Conservation (phyloP, 306 rosid species). For the Castanopsis chinensis region DNA sequence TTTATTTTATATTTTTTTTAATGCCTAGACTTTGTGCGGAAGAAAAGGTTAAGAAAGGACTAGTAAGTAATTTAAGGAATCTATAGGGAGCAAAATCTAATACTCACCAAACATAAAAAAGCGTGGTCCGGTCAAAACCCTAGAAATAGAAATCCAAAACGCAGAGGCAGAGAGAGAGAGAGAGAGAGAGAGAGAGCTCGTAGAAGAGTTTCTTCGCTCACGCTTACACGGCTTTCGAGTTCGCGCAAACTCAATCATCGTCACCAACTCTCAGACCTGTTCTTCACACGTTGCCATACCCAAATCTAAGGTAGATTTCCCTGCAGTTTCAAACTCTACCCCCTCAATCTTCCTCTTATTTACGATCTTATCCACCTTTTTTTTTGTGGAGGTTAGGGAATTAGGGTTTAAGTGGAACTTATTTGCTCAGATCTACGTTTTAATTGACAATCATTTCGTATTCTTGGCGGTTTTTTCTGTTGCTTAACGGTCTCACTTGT, state of each 20-base stretch:
- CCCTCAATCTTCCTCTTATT: not conserved
- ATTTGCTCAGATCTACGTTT: conserved; percentile 1
- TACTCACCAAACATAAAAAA: too few relatives aligned
- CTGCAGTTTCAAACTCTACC: not conserved
- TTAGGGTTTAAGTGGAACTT: not conserved
- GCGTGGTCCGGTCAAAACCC: conserved; percentile 22
- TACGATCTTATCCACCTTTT: not conserved
- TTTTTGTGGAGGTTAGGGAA: not conserved
- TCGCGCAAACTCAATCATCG: not conserved
- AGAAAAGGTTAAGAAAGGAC: too few relatives aligned
- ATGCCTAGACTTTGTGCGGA: not conserved
- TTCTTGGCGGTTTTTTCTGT: not conserved
- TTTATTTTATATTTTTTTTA: not conserved
- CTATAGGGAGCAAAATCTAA: not conserved
- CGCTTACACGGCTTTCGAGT: not conserved
- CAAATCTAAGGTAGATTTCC: not conserved
- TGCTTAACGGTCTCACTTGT: not conserved
- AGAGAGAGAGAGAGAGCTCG: not conserved
- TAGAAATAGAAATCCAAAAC: conserved; percentile 8
- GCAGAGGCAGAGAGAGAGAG: not conserved
- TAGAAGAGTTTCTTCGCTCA: not conserved
- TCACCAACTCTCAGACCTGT: not conserved
- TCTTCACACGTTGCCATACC: not conserved
- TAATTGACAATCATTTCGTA: not conserved
- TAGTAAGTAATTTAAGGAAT: not conserved